These are phyloP conservation scores for Exophiala lecanii-corni DNA, from an alignment of 2,329 filamentous ascomycete genomes.

Conservation along the genomic window DNA sequence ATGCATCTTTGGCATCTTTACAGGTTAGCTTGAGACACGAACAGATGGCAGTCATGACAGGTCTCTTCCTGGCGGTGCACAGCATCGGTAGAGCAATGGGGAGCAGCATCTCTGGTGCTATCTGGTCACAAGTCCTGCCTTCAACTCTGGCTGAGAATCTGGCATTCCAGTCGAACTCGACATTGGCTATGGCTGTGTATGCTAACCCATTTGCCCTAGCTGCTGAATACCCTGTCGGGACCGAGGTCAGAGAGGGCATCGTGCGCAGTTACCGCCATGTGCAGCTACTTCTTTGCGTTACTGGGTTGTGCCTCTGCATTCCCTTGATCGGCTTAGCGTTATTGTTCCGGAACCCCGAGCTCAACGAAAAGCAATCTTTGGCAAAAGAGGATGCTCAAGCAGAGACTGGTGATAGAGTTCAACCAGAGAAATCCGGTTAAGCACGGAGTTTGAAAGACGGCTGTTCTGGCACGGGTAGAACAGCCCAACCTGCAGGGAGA, in stretches of 20 bases:
- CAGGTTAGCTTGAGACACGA: conserved; percentile 46
- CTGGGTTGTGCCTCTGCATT: conserved; percentile 45
- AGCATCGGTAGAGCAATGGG: conserved; percentile 58
- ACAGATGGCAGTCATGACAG: conserved; percentile 59
- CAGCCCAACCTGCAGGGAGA: no score
- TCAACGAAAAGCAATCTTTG: conserved; percentile 43
- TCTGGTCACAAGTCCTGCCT: conserved; percentile 58
- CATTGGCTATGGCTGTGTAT: conserved; percentile 37
- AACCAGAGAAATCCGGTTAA: no score
- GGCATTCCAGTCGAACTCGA: conserved; percentile 33
- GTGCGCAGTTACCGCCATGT: conserved; percentile 42
- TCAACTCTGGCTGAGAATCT: conserved; percentile 36
- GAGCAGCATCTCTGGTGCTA: conserved; percentile 57
- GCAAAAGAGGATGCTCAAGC: conserved; percentile 33
- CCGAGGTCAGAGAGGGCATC: conserved; percentile 38
- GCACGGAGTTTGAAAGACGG: no score
- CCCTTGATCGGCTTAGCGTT: conserved; percentile 43
- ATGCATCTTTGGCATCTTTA: conserved; percentile 46
- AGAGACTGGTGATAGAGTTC: no score
- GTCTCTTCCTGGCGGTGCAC: conserved; percentile 58
- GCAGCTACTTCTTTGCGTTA: conserved; percentile 46
- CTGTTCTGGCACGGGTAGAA: no score
- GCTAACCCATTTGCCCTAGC: conserved; percentile 38
- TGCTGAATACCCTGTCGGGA: conserved; percentile 38
- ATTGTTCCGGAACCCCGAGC: conserved; percentile 41